phyloP scores from a whole-genome alignment of 2,329 filamentous ascomycete species.

The Hypoxylon rubiginosum region DNA sequence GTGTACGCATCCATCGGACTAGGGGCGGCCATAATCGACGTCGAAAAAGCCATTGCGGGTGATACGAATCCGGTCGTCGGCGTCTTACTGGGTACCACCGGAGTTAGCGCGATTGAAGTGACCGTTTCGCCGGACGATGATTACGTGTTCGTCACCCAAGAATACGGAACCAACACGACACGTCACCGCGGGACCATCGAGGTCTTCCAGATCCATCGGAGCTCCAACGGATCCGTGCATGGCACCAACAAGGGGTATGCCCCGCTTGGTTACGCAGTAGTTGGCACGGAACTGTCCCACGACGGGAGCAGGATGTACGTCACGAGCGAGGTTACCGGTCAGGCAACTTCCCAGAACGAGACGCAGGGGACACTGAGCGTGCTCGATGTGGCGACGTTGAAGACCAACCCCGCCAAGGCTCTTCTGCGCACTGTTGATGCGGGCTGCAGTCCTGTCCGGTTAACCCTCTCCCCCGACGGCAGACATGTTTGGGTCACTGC shows the following conservation, averaged over 20 bases:
- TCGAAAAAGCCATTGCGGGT: slow-evolving; percentile 3
- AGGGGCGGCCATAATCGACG: slow-evolving; percentile 10
- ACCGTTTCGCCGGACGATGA: background rate
- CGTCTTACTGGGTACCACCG: background rate
- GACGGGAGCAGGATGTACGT: slow-evolving; percentile 5
- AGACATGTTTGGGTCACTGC: slow-evolving; percentile 14
- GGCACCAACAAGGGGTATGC: slow-evolving; percentile 7
- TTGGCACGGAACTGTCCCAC: slow-evolving; percentile 3
- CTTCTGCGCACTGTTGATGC: slow-evolving; percentile 7
- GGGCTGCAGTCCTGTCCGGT: slow-evolving; percentile 21
- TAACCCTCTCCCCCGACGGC: slow-evolving; percentile 17
- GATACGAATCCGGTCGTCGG: slow-evolving; percentile 8
- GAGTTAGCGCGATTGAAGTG: slow-evolving; percentile 5
- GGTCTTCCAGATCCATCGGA: slow-evolving; percentile 9
- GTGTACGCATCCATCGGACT: slow-evolving; percentile 8
- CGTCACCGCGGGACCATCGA: slow-evolving; percentile 5
- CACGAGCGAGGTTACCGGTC: slow-evolving; percentile 4
- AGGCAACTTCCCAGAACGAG: background rate
- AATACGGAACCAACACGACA: slow-evolving; percentile 11
- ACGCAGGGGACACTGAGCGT: slow-evolving; percentile 10
- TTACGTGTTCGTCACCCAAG: slow-evolving; percentile 7
- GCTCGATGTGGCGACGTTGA: slow-evolving; percentile 6
- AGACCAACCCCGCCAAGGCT: slow-evolving; percentile 1
- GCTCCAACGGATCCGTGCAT: slow-evolving; percentile 6
- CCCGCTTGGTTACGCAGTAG: slow-evolving; percentile 8